Base-by-base conservation (phyloP, 371 early-diverging fungal genomes). In the Conidiobolus incongruus region DNA sequence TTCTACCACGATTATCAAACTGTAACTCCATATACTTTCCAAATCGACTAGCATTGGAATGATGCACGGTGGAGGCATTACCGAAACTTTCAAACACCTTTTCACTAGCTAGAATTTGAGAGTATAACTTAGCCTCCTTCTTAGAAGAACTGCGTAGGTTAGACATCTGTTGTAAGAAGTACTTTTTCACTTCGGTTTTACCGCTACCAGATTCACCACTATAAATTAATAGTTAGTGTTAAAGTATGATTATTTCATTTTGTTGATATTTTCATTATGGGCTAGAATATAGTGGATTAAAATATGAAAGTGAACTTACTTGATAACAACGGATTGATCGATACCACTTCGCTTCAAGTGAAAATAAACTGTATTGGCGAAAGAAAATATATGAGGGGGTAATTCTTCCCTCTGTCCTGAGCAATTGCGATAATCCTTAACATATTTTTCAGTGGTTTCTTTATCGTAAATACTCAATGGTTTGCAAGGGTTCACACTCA, bases 151-250 rank as follows among this genome's bases (percentile, higher is more conserved):
- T 33, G 19, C 84, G 56, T 20, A n/a, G n/a, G n/a, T n/a, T n/a
- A n/a, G 72, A 75, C 38, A 72, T 68, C 16, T 85, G 66, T 49
- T 78, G 72, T 26, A 77, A 48, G 10, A 77, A 61, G 31, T 65
- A 52, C 44, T 65, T 66, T 21, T 63, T 59, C 11, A 67, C 58
- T 52, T 85, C 83, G 0, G 83, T 72, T 57, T 91, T 93, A 39
- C 94, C 94, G 31, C 80, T 71, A 19, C 83, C 90, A 15, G 80
- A 66, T 50, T 87, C 86, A 31, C 94, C 94, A 59, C 85, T 85
- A 44, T 16, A 22, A 37, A 24, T 22, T 1, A 19, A 26, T 16
- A 33, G 15, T 19, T 24, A 19, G n/a, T 16, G 32, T 38, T 3
- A n/a, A n/a, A n/a, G n/a, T 22, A 31, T 17, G 31, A n/a, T n/a